phyloP scores from a whole-genome alignment of 352 stramenopile genomes.

The Phytopythium mirpurense region DNA sequence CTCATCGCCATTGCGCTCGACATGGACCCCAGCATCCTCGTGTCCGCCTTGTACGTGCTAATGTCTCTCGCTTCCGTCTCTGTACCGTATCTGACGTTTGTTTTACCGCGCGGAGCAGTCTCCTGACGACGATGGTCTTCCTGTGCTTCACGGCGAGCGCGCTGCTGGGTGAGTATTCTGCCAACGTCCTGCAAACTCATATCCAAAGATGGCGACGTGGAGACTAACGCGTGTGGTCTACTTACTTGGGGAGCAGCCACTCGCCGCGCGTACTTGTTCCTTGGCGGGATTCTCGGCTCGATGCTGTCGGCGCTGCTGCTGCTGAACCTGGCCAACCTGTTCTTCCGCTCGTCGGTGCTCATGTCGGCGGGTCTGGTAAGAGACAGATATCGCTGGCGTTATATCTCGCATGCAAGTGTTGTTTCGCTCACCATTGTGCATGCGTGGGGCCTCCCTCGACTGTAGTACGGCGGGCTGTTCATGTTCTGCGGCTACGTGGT shows the following conservation, averaged over 20 bases:
- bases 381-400: background rate
- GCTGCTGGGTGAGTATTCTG: constrained; percentile 36
- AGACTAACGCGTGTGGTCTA: background rate
- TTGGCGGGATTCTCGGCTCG: constrained; percentile 72
- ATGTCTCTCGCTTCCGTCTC: background rate
- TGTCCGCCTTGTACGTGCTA: constrained; percentile 62
- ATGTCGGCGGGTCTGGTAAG: constrained; percentile 58
- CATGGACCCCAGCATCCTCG: constrained; percentile 71
- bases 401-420: too few relatives aligned
- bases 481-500: constrained; percentile 88
- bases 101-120: constrained; percentile 13
- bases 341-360: constrained; percentile 49
- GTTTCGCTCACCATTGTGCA: background rate
- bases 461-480: constrained; percentile 75
- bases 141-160: constrained; percentile 81
- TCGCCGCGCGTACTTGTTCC: constrained; percentile 78
- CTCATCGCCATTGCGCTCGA: constrained; percentile 71
- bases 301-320: constrained; percentile 48
- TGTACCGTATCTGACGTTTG: background rate
- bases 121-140: constrained; percentile 82
- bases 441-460: background rate
- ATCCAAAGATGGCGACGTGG: background rate
- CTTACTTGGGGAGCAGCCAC: constrained; percentile 48
- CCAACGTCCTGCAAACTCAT: too few relatives aligned
- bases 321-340: constrained; percentile 54